Percentiles rank a stretch among this genome's conserved stretches.
Conservation (phyloP, 208 protist species). For the Strigomonas culicis region DNA sequence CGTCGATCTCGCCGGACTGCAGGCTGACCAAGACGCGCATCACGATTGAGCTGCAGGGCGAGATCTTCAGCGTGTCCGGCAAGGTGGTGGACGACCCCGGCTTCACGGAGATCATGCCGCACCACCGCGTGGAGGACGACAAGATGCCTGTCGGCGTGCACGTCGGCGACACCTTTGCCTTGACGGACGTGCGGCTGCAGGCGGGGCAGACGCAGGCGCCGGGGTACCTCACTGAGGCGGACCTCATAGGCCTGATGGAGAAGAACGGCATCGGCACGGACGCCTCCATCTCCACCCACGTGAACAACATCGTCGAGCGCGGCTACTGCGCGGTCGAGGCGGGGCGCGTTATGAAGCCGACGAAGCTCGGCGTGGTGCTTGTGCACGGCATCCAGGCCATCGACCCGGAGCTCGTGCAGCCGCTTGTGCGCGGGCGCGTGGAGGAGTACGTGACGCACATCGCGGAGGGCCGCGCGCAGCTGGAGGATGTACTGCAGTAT, state of each 20-base stretch:
- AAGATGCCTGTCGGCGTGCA: constrained; percentile 65
- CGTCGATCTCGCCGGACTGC: constrained; percentile 80
- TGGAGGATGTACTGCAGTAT: constrained; percentile 83
- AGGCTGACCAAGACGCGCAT: constrained; percentile 64
- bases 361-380: constrained; percentile 92
- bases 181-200: constrained; percentile 76
- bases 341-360: constrained; percentile 89
- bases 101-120: constrained; percentile 85
- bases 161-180: constrained; percentile 60
- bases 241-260: constrained; percentile 98
- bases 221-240: constrained; percentile 95
- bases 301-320: constrained; percentile 95
- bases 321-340: constrained; percentile 87
- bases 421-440: constrained; percentile 87
- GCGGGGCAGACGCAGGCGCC: constrained; percentile 91
- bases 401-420: constrained; percentile 92
- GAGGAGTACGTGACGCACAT: constrained; percentile 93
- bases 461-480: constrained; percentile 82
- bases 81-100: constrained; percentile 75
- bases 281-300: constrained; percentile 98
- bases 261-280: constrained; percentile 98
- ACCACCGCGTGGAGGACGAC: constrained; percentile 65
- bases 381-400: constrained; percentile 93
- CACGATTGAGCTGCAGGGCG: constrained; percentile 69
- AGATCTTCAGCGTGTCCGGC: constrained; percentile 73